These are phyloP conservation scores for Globisporangium emineosum DNA, from an alignment of 352 stramenopile genomes.

Conservation along the genomic window DNA sequence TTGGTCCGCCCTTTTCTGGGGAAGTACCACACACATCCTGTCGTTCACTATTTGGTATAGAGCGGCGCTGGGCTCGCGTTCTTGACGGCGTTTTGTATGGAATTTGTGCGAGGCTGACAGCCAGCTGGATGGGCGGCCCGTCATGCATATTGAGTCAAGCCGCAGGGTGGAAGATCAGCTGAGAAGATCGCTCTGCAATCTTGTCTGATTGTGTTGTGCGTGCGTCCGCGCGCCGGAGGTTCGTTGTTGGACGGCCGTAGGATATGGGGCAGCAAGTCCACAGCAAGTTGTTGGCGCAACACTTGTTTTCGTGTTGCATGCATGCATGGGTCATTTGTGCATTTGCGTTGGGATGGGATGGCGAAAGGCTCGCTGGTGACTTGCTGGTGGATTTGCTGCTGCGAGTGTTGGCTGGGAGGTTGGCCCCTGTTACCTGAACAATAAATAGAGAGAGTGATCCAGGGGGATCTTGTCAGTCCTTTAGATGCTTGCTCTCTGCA, in stretches of 20 bases:
- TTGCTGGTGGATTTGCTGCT: not conserved
- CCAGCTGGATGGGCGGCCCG: not conserved
- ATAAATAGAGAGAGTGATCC: slow-evolving; percentile 1
- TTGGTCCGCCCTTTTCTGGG: slow-evolving; percentile 16
- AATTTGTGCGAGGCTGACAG: not conserved
- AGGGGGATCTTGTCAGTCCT: not conserved
- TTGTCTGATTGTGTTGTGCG: slow-evolving; percentile 7
- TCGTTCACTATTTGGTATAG: slow-evolving; percentile 13
- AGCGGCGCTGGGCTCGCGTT: not conserved
- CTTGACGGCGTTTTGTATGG: not conserved
- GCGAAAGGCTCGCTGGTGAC: not conserved
- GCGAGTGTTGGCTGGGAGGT: not conserved
- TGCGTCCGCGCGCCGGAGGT: not conserved
- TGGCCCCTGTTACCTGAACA: no score
- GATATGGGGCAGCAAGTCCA: not conserved
- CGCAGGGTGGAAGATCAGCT: slow-evolving; percentile 9
- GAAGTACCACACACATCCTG: slow-evolving; percentile 10
- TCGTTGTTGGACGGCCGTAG: not conserved
- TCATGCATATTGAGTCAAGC: not conserved
- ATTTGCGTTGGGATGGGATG: not conserved
- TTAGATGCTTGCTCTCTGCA: not conserved
- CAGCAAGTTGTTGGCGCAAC: not conserved
- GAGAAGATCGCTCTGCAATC: slow-evolving; percentile 7
- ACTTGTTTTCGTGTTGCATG: not conserved
- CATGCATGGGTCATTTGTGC: not conserved